A percentile compares a stretch with the other conserved stretches of the same genome.
These are phyloP conservation scores for Aspergillus fumigatus DNA, from an alignment of 2,329 filamentous ascomycete species.

Conservation along the genomic window DNA sequence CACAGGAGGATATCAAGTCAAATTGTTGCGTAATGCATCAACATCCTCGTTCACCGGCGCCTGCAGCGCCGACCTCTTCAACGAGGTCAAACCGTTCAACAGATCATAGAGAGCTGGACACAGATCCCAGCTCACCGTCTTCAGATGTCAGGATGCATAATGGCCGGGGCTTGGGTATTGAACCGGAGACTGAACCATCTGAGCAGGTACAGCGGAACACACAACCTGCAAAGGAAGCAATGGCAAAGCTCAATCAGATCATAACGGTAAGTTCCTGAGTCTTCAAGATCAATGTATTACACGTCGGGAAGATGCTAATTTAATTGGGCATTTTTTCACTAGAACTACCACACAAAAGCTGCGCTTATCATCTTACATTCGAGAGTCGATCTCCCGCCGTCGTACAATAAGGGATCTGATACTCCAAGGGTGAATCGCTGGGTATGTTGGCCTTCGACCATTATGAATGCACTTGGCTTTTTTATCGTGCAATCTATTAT, in stretches of 20 bases:
- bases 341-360: slow-evolving; percentile 92
- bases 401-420: slow-evolving; percentile 53
- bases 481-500: background rate
- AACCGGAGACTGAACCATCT: slow-evolving; percentile 43
- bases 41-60: slow-evolving; percentile 70
- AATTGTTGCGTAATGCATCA: slow-evolving; percentile 68
- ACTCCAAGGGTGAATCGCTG: slow-evolving; percentile 74
- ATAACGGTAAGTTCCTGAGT: slow-evolving; percentile 62
- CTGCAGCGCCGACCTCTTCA: slow-evolving; percentile 67
- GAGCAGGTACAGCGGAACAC: slow-evolving; percentile 40
- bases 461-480: background rate
- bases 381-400: slow-evolving; percentile 63
- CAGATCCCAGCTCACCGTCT: slow-evolving; percentile 51
- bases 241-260: slow-evolving; percentile 85
- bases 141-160: slow-evolving; percentile 48
- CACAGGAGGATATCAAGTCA: slow-evolving; percentile 18
- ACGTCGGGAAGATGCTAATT: slow-evolving; percentile 21
- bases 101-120: slow-evolving; percentile 65
- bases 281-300: background rate
- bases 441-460: slow-evolving; percentile 52
- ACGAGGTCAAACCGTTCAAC: slow-evolving; percentile 70
- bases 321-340: slow-evolving; percentile 3
- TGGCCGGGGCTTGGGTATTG: slow-evolving; percentile 49
- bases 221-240: slow-evolving; percentile 59
- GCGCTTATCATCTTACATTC: slow-evolving; percentile 79